Percentiles rank a stretch among this genome's conserved stretches.
These are phyloP conservation scores for thale cress (Arabidopsis thaliana) DNA, from an alignment of 345 rosid genomes.

Conservation along the genomic window DNA sequence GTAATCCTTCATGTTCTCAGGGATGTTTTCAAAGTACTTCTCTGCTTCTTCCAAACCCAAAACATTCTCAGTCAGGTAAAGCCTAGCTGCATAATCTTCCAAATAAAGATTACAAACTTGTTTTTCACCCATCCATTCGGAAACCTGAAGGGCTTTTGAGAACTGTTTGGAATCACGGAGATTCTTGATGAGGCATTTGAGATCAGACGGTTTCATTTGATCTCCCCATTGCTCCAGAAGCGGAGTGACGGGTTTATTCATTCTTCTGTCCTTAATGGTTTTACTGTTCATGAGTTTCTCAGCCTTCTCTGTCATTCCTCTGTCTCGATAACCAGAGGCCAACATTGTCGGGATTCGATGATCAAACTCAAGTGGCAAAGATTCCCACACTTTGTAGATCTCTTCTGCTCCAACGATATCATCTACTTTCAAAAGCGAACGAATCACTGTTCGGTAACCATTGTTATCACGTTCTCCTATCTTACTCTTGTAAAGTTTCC, in stretches of 20 bases:
- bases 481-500: conserved; percentile 1
- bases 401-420: not conserved
- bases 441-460: conserved; percentile 5
- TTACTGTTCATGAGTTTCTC: not conserved
- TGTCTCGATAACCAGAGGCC: conserved; percentile 4
- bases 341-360: not conserved
- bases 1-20: conserved; percentile 29
- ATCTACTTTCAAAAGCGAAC: conserved; percentile 7
- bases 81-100: conserved; percentile 23
- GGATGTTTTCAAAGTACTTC: conserved; percentile 19
- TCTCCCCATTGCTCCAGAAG: conserved; percentile 14
- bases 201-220: not conserved
- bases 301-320: conserved; percentile 10
- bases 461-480: conserved; percentile 7
- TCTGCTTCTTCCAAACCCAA: conserved; percentile 22
- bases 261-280: not conserved
- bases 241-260: conserved; percentile 3
- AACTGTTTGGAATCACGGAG: conserved; percentile 20
- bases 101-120: not conserved
- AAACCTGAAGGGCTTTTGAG: conserved; percentile 19
- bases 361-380: conserved; percentile 19
- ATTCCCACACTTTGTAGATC: conserved; percentile 28
- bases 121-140: conserved; percentile 19
- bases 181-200: conserved; percentile 20
- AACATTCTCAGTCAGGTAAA: conserved; percentile 14